phyloP scores from a whole-genome alignment of 805 yeast genomes.

The Isabelozyma heimii region DNA sequence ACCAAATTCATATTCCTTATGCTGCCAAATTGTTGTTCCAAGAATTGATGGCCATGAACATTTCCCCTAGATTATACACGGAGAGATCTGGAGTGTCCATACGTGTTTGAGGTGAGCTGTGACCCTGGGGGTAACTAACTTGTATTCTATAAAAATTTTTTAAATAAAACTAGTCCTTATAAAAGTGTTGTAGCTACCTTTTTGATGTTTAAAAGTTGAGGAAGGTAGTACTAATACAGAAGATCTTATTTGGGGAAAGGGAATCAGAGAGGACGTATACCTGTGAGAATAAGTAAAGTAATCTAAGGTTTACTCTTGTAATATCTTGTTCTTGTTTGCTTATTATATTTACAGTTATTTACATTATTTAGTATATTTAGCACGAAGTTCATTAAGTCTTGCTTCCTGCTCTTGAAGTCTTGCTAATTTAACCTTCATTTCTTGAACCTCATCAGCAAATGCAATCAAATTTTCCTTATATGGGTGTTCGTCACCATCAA shows the following conservation, averaged over 20 bases:
- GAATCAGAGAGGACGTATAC: neutral
- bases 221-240: neutral
- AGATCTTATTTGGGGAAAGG: neutral
- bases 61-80: slow-evolving; percentile 95
- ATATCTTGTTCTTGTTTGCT: no score
- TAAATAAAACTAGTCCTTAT: neutral
- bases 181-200: neutral
- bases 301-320: no score
- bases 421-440: slow-evolving; percentile 43
- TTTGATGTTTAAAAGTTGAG: neutral
- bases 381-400: slow-evolving; percentile 30
- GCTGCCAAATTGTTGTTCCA: slow-evolving; percentile 98
- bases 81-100: slow-evolving; percentile 68
- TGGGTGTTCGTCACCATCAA: slow-evolving; percentile 87
- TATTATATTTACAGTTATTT: neutral
- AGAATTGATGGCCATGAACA: slow-evolving; percentile 99
- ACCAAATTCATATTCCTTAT: slow-evolving; percentile 96
- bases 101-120: slow-evolving; percentile 19
- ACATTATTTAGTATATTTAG: slow-evolving; percentile 17
- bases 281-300: neutral
- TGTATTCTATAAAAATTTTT: slow-evolving; percentile 5
- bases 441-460: slow-evolving; percentile 72
- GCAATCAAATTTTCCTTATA: slow-evolving; percentile 81
- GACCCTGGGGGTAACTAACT: slow-evolving; percentile 15
- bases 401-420: slow-evolving; percentile 35